These are phyloP conservation scores for Pholiota molesta DNA, from an alignment of 768 basidiomycete species.

Conservation along the genomic window DNA sequence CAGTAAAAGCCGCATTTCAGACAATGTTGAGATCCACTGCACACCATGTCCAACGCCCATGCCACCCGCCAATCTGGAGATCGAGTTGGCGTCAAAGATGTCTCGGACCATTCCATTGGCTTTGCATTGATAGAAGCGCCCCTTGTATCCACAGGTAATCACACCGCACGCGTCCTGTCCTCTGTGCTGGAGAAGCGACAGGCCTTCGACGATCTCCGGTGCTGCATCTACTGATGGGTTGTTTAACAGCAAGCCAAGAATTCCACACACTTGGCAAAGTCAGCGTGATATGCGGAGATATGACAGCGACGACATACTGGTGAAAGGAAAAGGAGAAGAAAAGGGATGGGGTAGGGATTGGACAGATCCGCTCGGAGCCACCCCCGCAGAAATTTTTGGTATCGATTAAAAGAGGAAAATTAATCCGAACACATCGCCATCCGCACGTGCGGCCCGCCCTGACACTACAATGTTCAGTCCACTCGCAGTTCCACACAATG, in stretches of 20 bases:
- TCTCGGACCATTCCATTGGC: slow-evolving; percentile 99
- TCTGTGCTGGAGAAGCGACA: slow-evolving; percentile 94
- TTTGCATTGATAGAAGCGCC: slow-evolving; percentile 97
- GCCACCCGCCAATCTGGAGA: slow-evolving; percentile 80
- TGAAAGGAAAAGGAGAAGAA: slow-evolving; percentile 4
- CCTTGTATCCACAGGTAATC: slow-evolving; percentile 93
- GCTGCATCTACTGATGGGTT: slow-evolving; percentile 78
- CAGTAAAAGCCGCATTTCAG: slow-evolving; percentile 4
- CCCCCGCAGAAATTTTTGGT: slow-evolving; percentile 25
- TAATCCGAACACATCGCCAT: not conserved
- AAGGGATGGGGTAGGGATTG: slow-evolving; percentile 2
- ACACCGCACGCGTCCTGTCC: slow-evolving; percentile 99
- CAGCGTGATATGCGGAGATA: slow-evolving; percentile 3
- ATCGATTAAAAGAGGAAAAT: slow-evolving; percentile 24
- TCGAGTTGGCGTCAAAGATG: slow-evolving; percentile 82
- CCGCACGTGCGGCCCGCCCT: not conserved
- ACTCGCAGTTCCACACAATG: not conserved
- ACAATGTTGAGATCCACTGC: slow-evolving; percentile 22
- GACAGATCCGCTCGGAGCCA: not conserved
- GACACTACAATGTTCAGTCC: not conserved
- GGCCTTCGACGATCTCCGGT: slow-evolving; percentile 89
- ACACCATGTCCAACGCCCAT: slow-evolving; percentile 99
- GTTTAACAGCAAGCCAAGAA: slow-evolving; percentile 85
- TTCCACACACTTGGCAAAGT: slow-evolving; percentile 75
- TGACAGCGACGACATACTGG: slow-evolving; percentile 17